Conservation (phyloP, 768 basidiomycete genomes). For the Strobilomyces dryophilus region DNA sequence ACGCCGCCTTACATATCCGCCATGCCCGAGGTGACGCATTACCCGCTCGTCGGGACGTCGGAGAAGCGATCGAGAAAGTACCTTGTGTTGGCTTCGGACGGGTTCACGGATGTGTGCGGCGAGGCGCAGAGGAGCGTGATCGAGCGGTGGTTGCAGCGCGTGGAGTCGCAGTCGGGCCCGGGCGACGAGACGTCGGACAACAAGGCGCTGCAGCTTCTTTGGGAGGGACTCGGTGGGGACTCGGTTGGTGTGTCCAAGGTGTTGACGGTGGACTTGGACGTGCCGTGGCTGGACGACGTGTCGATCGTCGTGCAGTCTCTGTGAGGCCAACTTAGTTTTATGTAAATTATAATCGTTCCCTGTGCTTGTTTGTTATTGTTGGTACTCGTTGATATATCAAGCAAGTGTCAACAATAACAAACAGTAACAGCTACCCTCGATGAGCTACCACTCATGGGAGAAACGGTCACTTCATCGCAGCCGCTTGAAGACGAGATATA, state of each 20-base stretch:
- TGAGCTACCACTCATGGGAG: neutral
- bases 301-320: slow-evolving; percentile 60
- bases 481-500: slow-evolving; percentile 10
- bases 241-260: slow-evolving; percentile 49
- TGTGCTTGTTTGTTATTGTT: neutral
- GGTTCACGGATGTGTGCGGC: slow-evolving; percentile 58
- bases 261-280: slow-evolving; percentile 61
- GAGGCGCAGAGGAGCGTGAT: slow-evolving; percentile 45
- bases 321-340: slow-evolving; percentile 23
- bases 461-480: neutral
- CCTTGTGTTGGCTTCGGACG: slow-evolving; percentile 64
- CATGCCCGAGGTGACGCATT: slow-evolving; percentile 60
- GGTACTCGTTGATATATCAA: slow-evolving; percentile 1
- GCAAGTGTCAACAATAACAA: neutral
- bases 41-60: slow-evolving; percentile 40
- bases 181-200: slow-evolving; percentile 29
- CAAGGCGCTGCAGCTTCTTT: slow-evolving; percentile 55
- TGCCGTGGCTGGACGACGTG: slow-evolving; percentile 66
- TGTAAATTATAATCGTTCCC: neutral
- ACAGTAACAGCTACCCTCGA: too few species aligned
- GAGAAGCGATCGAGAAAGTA: slow-evolving; percentile 37
- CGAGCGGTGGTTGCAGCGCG: slow-evolving; percentile 47
- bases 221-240: slow-evolving; percentile 57
- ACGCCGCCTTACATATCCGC: slow-evolving; percentile 67
- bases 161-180: slow-evolving; percentile 29